Evolutionary conservation across 192 early-diverging fungal species (phyloP).

Genomic region (Radiomyces spectabilis): DNA sequence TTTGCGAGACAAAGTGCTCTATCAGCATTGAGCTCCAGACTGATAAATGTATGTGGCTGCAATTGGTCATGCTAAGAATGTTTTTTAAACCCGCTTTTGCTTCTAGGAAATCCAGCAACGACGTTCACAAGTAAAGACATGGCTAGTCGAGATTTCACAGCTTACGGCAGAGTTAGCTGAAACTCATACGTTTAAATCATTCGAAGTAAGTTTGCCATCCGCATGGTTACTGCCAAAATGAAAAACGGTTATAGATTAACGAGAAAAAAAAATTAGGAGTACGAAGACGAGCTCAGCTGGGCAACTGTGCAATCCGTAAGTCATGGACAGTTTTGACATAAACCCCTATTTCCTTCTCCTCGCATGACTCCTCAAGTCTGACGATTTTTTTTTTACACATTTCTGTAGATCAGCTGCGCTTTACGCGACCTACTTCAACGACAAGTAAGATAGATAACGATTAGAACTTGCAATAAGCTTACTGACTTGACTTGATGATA

Average conservation of each 20-base stretch:
- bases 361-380: not conserved
- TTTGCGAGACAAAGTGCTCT: slow-evolving; percentile 13
- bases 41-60: not conserved
- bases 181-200: not conserved
- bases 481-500: not conserved
- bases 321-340: not conserved
- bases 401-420: slow-evolving; percentile 6
- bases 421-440: not conserved
- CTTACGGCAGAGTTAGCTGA: slow-evolving; percentile 1
- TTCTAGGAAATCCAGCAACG: slow-evolving; percentile 20
- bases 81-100: not conserved
- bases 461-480: not conserved
- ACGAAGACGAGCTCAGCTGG: slow-evolving; percentile 17
- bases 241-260: not conserved
- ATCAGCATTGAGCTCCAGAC: not conserved
- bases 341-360: not conserved
- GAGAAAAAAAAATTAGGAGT: not conserved
- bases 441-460: not conserved
- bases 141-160: slow-evolving; percentile 6
- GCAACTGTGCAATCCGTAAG: slow-evolving; percentile 23
- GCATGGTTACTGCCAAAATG: too few species aligned
- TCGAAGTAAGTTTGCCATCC: slow-evolving; percentile 4
- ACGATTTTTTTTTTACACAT: not conserved
- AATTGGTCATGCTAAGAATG: not conserved
- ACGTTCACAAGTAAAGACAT: slow-evolving; percentile 10